Evolutionary conservation across 345 rosid genomes (phyloP).

Genomic region (Citropsis articulata): DNA sequence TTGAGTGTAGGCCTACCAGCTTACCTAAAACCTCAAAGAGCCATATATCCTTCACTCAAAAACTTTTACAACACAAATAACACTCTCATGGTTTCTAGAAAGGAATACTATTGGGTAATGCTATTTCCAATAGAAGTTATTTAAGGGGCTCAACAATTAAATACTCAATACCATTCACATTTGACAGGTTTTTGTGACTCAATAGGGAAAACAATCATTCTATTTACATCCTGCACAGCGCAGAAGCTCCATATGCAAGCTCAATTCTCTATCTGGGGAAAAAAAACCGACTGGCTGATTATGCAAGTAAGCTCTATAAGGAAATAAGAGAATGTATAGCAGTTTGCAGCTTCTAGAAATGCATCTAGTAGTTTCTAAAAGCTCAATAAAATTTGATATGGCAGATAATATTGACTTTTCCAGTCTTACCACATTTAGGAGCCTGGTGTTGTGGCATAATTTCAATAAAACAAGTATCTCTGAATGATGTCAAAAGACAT

Average conservation of each 20-base stretch:
- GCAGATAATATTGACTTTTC: not conserved
- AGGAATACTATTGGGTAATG: not conserved
- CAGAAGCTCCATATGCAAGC: not conserved
- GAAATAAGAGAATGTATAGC: not conserved
- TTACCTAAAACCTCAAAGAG: too few species aligned
- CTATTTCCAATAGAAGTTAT: not conserved
- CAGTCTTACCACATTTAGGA: slow-evolving; percentile 65
- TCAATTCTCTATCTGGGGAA: not conserved
- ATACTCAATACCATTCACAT: not conserved
- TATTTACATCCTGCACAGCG: not conserved
- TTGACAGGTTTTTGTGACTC: not conserved
- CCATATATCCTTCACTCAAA: not conserved
- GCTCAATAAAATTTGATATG: not conserved
- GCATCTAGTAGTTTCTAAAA: not conserved
- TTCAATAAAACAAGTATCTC: slow-evolving; percentile 91
- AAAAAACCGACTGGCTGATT: not conserved
- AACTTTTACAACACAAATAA: not conserved
- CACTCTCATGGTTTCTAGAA: not conserved
- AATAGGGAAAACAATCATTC: not conserved
- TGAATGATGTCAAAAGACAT: slow-evolving; percentile 90
- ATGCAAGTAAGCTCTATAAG: not conserved
- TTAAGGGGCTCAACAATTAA: not conserved
- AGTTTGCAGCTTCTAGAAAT: not conserved
- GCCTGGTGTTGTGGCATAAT: slow-evolving; percentile 65
- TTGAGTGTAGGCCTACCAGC: not conserved